Base-by-base conservation (phyloP, 192 early-diverging fungal genomes). In the Physocladia obscura region DNA sequence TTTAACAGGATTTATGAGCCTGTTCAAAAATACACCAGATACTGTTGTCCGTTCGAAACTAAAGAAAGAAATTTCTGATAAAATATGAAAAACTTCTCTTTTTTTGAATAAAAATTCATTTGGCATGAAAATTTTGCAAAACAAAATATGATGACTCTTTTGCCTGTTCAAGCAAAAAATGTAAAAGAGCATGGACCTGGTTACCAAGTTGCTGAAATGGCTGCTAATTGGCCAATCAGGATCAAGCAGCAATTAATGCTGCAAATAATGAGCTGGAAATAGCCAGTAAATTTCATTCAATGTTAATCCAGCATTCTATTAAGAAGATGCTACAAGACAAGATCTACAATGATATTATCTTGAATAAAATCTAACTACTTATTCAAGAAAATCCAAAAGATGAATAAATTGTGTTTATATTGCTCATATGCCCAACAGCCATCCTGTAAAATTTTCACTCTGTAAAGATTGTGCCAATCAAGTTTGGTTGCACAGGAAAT, bases 1-100 rank as follows among this genome's bases (percentile, higher is more conserved):
- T 8, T 22, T 62, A 3, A 26, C 38, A 5, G 60, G 60, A 26
- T 62, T 62, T 44, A 62, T 62, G 60, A 62, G 36, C 31, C 60
- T 37, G 5, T 62, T 62, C 30, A 62, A 62, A 44, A 37, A 21
- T 47, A 6, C 60, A n/a, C n/a, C n/a, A n/a, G n/a, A n/a, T n/a
- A n/a, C n/a, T n/a, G n/a, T n/a, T n/a, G n/a, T n/a, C n/a, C n/a
- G n/a, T n/a, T n/a, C n/a, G n/a, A n/a, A n/a, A n/a, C n/a, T n/a
- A n/a, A n/a, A n/a, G n/a, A n/a, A n/a, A n/a, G n/a, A n/a, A n/a
- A n/a, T n/a, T n/a, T n/a, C n/a, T n/a, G n/a, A n/a, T n/a, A n/a
- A n/a, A n/a, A n/a, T n/a, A n/a, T n/a, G n/a, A n/a, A n/a, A n/a
- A n/a, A n/a, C n/a, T n/a, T n/a, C n/a, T n/a, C n/a, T n/a, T n/a